These are phyloP conservation scores for Phialophora tarda DNA, from an alignment of 2,329 filamentous ascomycete species.

Conservation along the genomic window DNA sequence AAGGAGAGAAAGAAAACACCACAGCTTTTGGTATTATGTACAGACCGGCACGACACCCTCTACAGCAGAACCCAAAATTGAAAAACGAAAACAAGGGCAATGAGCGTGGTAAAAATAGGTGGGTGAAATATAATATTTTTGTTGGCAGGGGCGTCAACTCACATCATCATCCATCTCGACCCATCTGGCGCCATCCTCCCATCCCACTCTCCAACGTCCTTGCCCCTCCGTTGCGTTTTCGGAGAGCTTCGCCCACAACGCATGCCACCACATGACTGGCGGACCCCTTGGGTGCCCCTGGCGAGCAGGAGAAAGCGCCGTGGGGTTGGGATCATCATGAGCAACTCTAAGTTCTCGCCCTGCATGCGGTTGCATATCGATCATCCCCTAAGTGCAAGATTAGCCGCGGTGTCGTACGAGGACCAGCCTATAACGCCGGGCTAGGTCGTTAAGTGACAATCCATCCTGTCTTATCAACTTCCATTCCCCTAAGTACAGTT, in stretches of 20 bases:
- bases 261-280: not conserved
- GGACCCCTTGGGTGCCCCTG: conserved; percentile 4
- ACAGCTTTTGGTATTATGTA: not conserved
- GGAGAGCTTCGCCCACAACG: not conserved
- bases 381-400: conserved; percentile 40
- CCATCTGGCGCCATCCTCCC: not conserved
- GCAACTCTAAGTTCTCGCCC: not conserved
- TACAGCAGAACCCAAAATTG: not conserved
- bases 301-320: not conserved
- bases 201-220: not conserved
- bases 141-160: not conserved
- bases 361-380: not conserved
- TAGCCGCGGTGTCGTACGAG: conserved; percentile 31
- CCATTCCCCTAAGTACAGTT: conserved; percentile 39
- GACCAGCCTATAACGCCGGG: conserved; percentile 8
- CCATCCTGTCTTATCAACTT: conserved; percentile 33
- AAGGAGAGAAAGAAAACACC: not conserved
- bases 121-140: conserved; percentile 1
- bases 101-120: not conserved
- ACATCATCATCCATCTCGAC: not conserved
- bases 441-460: conserved; percentile 38
- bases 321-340: conserved; percentile 7
- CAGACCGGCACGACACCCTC: not conserved
- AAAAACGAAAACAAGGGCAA: not conserved
- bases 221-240: conserved; percentile 2